A percentile compares a stretch with the other conserved stretches of the same genome.
These are phyloP conservation scores for Triticum timopheevii DNA, from an alignment of 176 grass and related monocot genomes.

Conservation along the genomic window DNA sequence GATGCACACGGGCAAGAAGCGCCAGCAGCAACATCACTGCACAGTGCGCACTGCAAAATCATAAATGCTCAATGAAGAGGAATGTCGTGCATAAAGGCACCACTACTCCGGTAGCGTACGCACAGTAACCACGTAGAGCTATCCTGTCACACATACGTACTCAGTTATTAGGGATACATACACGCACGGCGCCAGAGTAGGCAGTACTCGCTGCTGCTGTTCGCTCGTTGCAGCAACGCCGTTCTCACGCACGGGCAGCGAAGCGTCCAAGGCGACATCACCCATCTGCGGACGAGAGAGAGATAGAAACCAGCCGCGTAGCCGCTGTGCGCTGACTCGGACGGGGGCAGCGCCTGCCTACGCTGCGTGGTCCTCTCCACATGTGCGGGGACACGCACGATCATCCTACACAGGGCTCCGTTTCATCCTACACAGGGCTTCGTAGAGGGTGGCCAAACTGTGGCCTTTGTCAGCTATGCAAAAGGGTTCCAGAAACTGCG, in stretches of 20 bases:
- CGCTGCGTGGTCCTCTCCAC: background rate
- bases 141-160: background rate
- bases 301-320: background rate
- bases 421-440: too few species aligned
- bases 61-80: too few species aligned
- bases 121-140: too few species aligned
- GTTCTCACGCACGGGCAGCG: background rate
- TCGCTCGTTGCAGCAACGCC: background rate
- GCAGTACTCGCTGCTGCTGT: background rate
- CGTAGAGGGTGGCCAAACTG: too few species aligned
- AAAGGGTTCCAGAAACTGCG: too few species aligned
- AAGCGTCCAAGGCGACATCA: conserved; percentile 26
- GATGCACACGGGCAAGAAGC: too few species aligned
- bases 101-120: background rate
- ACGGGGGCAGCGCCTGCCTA: conserved; percentile 41
- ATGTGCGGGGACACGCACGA: background rate
- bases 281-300: background rate
- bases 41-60: too few species aligned
- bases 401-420: background rate
- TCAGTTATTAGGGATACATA: background rate
- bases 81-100: background rate
- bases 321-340: conserved; percentile 35
- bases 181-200: background rate
- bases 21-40: too few species aligned
- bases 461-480: too few species aligned